Evolutionary conservation across 1,284 basidiomycete genomes (phyloP), one percentile per base, ranked within the genome.

Genomic region (Moesziomyces globuligerus): DNA sequence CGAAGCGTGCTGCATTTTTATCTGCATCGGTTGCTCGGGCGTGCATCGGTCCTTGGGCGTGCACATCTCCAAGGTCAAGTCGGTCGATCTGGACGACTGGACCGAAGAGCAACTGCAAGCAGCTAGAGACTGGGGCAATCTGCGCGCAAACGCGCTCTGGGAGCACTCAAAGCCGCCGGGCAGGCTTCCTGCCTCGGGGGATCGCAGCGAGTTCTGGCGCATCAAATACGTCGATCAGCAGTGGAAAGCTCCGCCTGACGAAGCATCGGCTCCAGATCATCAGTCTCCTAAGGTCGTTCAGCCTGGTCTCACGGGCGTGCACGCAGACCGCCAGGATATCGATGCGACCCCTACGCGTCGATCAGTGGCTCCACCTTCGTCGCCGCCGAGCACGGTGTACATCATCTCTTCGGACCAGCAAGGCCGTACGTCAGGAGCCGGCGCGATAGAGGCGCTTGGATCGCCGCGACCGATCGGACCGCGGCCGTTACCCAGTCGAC

Each of bases 21-120:
- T 86, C 43, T 86, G 86, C 74, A 86, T 86, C 40, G 77, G 84
- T 15, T 87, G 86, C 65, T 83, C 83, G 23, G 86, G 86, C 0
- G 55, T 85, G 1, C 86, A 87, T 68, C 83, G 86, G 6, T 78
- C 82, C 6, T 77, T 87, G 8, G 86, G 86, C 8, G 86, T 85
- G 24, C 86, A 86, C 68, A 83, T 86, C 32, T 84, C 84, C 34
- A 85, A 85, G 62, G 84, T 86, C 24, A 81, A 85, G 29, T 83
- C 81, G 4, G 81, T 86, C n/a, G 85, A 86, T 70, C 78, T 86
- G 32, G 85, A 86, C 66, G 84, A 83, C 71, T 68, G 53, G 79
- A 78, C 65, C 1, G 69, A 75, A 21, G 68, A 76, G 44, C 76
- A 78, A 50, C 21, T 78, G 39, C 57, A 76, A 21, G 42, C 68